Percentiles rank a stretch among this genome's conserved stretches.
phyloP scores from a whole-genome alignment of 495 filamentous ascomycete species.

The Lineolata rhizophorae region DNA sequence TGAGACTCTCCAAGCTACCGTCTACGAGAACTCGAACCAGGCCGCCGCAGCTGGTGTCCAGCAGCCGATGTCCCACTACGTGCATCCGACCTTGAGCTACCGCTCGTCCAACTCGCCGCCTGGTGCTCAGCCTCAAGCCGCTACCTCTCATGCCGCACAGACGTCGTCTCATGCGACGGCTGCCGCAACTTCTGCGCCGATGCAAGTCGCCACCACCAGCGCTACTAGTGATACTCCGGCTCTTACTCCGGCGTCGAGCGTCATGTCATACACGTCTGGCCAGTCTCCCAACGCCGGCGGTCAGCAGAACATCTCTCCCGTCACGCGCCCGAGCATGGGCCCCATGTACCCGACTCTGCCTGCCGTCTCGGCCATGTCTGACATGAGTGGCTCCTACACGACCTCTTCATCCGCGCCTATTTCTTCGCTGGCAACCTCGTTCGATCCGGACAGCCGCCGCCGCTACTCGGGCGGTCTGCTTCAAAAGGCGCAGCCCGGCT shows the following conservation, averaged over 20 bases:
- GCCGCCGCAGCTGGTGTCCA: slow-evolving; percentile 45
- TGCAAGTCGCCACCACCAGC: slow-evolving; percentile 24
- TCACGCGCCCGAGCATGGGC: slow-evolving; percentile 16
- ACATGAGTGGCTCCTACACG: slow-evolving; percentile 33
- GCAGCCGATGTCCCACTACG: slow-evolving; percentile 43
- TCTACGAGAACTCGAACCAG: slow-evolving; percentile 75
- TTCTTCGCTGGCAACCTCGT: slow-evolving; percentile 60
- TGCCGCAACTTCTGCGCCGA: slow-evolving; percentile 33
- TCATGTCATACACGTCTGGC: slow-evolving; percentile 52
- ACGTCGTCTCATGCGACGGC: slow-evolving; percentile 27
- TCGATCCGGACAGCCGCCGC: slow-evolving; percentile 60
- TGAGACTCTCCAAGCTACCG: slow-evolving; percentile 81
- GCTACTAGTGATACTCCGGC: slow-evolving; percentile 44
- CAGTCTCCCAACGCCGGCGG: slow-evolving; percentile 57
- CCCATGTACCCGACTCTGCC: slow-evolving; percentile 68
- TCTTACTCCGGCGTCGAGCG: slow-evolving; percentile 75
- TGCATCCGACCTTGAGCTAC: slow-evolving; percentile 34
- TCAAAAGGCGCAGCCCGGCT: slow-evolving; percentile 32
- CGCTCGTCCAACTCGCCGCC: slow-evolving; percentile 58
- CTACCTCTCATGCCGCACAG: slow-evolving; percentile 6
- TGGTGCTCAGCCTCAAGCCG: slow-evolving; percentile 16
- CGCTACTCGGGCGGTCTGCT: slow-evolving; percentile 74
- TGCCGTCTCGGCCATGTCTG: slow-evolving; percentile 37
- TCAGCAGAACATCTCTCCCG: slow-evolving; percentile 34
- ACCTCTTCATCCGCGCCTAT: slow-evolving; percentile 44